Base-by-base conservation (phyloP, 2,329 filamentous ascomycete genomes). In the Colletotrichum simmondsii region DNA sequence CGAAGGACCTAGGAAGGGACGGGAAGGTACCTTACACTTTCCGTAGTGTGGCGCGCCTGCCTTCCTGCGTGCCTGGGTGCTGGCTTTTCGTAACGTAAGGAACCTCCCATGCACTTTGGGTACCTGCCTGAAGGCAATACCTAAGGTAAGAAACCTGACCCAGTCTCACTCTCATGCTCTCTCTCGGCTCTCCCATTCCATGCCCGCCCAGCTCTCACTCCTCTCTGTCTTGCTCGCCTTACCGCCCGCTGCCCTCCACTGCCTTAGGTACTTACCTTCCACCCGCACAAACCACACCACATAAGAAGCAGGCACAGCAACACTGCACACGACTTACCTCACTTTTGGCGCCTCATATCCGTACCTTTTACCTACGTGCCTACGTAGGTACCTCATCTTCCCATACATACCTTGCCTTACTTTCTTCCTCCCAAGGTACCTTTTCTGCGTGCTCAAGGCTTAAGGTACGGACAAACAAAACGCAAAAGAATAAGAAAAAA, bases 141-240 rank as follows among this genome's bases (percentile, higher is more conserved):
- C 37, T 7, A 35, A 11, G 32, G 16, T 49, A 22, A 49, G 46
- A n/a, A 35, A 37, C 32, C 19, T n/a, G 46, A 28, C 53, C 46
- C 46, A 22, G 61, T 53, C n/a, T 35, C 28, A 19, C 53, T 19
- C 63, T 12, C n/a, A 11, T 26, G 26, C 22, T 12, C 32, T 42
- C 32, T 30, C 26, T 56, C 53, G 37, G 12, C 53, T 56, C 53
- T 30, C 58, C 5, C 35, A 24, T 19, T 28, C 16, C 22, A 14
- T 56, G 24, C n/a, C 32, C 32, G 32, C 32, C 37, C 37, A 42
- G 12, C 64, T 63, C 32, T 59, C 49, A 24, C 66, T 65, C 63
- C 19, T 42, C 54, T 37, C 32, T 52, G 35, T 61, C 46, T 69
- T 69, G 61, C 42, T 71, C 26, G 57, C 68, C 49, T 68, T 67